A percentile compares a stretch with the other conserved stretches of the same genome.
Evolutionary conservation across 1,284 basidiomycete species (phyloP).

Genomic region (Abortiporus biennis): DNA sequence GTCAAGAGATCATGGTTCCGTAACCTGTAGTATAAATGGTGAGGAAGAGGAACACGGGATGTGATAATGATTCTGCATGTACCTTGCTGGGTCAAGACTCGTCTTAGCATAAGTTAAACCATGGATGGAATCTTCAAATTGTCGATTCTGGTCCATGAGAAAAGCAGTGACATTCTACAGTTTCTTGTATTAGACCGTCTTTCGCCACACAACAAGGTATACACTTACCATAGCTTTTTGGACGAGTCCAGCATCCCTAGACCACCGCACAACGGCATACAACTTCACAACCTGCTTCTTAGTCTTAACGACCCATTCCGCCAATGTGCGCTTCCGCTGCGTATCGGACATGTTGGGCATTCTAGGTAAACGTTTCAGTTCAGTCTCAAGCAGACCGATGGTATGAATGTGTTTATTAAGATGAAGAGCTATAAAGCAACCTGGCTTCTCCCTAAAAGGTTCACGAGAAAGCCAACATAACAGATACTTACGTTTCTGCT

Average conservation of each 20-base stretch:
- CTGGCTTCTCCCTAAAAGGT: background rate
- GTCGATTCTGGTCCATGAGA: constrained; percentile 76
- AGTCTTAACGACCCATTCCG: constrained; percentile 82
- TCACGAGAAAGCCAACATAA: background rate
- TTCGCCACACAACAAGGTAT: background rate
- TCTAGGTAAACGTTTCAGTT: constrained; percentile 30
- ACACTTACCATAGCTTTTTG: constrained; percentile 75
- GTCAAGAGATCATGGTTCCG: constrained; percentile 89
- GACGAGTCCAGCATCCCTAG: constrained; percentile 71
- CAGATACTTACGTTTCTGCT: constrained; percentile 70
- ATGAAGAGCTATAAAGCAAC: background rate
- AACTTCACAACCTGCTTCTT: constrained; percentile 89
- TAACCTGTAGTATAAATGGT: constrained; percentile 39
- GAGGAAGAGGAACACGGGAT: too few species aligned
- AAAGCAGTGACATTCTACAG: constrained; percentile 77
- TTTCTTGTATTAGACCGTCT: background rate
- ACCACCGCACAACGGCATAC: constrained; percentile 81
- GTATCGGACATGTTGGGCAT: constrained; percentile 80
- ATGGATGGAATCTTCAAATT: constrained; percentile 69
- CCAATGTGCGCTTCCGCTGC: constrained; percentile 77
- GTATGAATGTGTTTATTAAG: too few species aligned
- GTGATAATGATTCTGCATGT: constrained; percentile 13
- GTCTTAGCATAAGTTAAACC: constrained; percentile 63
- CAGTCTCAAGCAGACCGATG: background rate
- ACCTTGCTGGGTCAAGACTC: constrained; percentile 65